Base-by-base conservation (phyloP, 2,329 filamentous ascomycete species). In the Hortaea werneckii region DNA sequence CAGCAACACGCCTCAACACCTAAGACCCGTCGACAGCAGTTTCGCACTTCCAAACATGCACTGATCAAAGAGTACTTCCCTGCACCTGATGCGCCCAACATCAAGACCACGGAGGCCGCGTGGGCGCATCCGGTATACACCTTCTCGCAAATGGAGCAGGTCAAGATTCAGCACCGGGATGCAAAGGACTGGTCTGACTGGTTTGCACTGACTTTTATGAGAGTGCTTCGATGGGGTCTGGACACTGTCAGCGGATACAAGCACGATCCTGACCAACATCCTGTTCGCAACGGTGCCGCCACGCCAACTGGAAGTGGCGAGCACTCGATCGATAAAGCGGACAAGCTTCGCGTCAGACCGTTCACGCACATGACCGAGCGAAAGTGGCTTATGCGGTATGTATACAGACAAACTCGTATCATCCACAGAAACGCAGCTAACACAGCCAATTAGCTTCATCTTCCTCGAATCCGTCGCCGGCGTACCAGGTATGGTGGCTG, bases 381-480 rank as follows among this genome's bases (percentile, higher is more conserved):
- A 5, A 92, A 96, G 69, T 98, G 92, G 83, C 74, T 95, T 57
- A 78, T 85, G 41, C 78, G 90, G 5, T 58, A 54, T 10, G 37
- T 12, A 29, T 29, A 27, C 12, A 34, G 20, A 28, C n/a, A n/a
- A n/a, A n/a, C n/a, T n/a, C n/a, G n/a, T n/a, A n/a, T n/a, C n/a
- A n/a, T n/a, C n/a, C n/a, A n/a, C n/a, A n/a, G n/a, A n/a, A n/a
- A n/a, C 20, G 20, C 20, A 20, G 20, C 20, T 29, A 29, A 41
- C 27, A 8, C 5, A 5, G 13, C 13, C 12, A 12, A 5, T 10
- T 35, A 48, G 50, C 29, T 90, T 95, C 61, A 78, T 98, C 55
- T 98, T 98, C 66, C 76, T 98, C 30, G 92, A 98, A 66, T 89
- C 83, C 41, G 87, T 98, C 35, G 92, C 92, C 9, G 92, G 88